Conservation (phyloP, 176 grass and related monocot genomes). For the Oryza officinalis region DNA sequence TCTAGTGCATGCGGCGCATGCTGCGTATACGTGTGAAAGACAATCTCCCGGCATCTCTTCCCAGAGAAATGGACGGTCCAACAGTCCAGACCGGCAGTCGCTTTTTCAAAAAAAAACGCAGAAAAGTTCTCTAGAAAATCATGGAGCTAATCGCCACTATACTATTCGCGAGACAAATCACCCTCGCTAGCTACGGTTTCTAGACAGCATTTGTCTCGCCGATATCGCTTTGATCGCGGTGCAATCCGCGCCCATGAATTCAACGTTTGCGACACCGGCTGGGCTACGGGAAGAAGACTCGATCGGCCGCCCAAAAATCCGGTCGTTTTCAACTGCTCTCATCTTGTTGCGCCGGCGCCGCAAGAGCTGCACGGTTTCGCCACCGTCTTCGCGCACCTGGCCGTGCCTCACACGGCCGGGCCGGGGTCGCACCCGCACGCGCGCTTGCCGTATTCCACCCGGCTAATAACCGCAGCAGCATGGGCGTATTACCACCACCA, state of each 20-base stretch:
- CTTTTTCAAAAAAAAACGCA: background rate
- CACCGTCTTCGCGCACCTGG: background rate
- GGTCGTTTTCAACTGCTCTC: background rate
- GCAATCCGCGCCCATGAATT: conserved; percentile 17
- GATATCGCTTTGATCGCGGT: background rate
- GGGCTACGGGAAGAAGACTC: background rate
- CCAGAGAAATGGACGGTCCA: conserved; percentile 13
- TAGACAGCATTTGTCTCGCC: background rate
- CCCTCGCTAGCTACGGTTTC: background rate
- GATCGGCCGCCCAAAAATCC: background rate
- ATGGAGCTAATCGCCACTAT: background rate
- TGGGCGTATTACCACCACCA: background rate
- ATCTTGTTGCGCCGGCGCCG: background rate
- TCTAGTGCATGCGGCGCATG: background rate
- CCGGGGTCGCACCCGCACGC: background rate
- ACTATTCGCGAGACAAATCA: background rate
- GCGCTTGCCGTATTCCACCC: background rate
- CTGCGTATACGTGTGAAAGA: background rate
- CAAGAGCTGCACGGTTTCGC: background rate
- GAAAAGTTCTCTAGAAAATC: background rate
- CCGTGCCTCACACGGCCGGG: conserved; percentile 18
- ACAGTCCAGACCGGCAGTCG: background rate
- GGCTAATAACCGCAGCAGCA: background rate
- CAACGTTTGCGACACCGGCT: conserved; percentile 11
- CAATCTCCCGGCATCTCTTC: conserved; percentile 8